phyloP scores from a whole-genome alignment of 768 basidiomycete species.

The Xerocomellus dryophilus region DNA sequence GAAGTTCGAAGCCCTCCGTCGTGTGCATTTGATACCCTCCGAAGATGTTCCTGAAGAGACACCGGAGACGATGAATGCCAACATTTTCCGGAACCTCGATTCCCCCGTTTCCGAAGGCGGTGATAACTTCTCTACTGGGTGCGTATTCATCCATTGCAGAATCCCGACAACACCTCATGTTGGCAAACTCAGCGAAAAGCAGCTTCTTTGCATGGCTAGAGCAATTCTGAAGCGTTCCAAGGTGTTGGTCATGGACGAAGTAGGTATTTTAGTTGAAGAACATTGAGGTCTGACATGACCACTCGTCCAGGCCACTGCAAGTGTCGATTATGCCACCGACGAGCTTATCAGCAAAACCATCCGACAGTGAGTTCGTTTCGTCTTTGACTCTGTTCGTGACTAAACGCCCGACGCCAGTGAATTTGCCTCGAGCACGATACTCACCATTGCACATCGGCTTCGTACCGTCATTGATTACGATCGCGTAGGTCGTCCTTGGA shows the following conservation, averaged over 20 bases:
- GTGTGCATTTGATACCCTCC: slow-evolving; percentile 74
- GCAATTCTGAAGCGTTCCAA: slow-evolving; percentile 78
- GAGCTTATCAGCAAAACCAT: slow-evolving; percentile 83
- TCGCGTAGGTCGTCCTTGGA: slow-evolving; percentile 46
- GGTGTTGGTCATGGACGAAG: slow-evolving; percentile 84
- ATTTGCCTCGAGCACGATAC: slow-evolving; percentile 76
- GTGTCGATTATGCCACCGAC: slow-evolving; percentile 85
- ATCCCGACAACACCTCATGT: neutral
- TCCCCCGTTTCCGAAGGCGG: slow-evolving; percentile 77
- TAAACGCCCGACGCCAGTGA: slow-evolving; percentile 41
- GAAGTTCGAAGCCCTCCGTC: slow-evolving; percentile 79
- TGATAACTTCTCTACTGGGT: slow-evolving; percentile 89
- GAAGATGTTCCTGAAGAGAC: slow-evolving; percentile 42
- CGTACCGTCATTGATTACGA: slow-evolving; percentile 84
- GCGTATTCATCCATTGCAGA: slow-evolving; percentile 14
- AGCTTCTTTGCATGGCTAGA: slow-evolving; percentile 85
- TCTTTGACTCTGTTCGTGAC: neutral
- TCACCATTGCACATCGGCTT: slow-evolving; percentile 80
- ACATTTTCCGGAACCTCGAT: slow-evolving; percentile 75
- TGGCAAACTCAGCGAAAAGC: slow-evolving; percentile 56
- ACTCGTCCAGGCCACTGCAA: slow-evolving; percentile 57
- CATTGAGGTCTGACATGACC: slow-evolving; percentile 1
- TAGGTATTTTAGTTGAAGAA: slow-evolving; percentile 26
- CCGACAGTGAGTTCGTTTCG: slow-evolving; percentile 52
- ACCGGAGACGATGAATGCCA: slow-evolving; percentile 54